Percentiles rank a stretch among this genome's conserved stretches.
Conservation (phyloP, 345 rosid species). For the Populus euphratica region DNA sequence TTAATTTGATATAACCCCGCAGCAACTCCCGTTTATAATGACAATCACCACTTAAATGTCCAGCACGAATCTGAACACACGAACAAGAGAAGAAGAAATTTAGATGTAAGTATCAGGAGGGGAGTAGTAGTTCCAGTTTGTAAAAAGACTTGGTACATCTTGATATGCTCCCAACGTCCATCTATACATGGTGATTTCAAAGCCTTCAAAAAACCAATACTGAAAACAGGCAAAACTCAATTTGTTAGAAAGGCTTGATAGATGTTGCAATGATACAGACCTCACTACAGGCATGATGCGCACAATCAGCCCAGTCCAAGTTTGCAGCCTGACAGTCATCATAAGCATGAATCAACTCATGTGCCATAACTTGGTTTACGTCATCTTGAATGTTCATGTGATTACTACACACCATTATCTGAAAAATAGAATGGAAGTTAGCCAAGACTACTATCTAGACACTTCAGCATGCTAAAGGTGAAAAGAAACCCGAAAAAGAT, state of each 20-base stretch:
- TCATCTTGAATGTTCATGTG: slow-evolving; percentile 70
- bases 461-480: background rate
- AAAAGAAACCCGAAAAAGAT: background rate
- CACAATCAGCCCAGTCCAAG: slow-evolving; percentile 80
- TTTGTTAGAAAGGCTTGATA: background rate
- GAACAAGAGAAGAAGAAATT: background rate
- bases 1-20: slow-evolving; percentile 68
- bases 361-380: slow-evolving; percentile 79
- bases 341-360: slow-evolving; percentile 85
- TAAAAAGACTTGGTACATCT: background rate
- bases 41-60: slow-evolving; percentile 89
- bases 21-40: slow-evolving; percentile 80
- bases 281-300: slow-evolving; percentile 98
- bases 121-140: background rate
- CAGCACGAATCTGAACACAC: slow-evolving; percentile 72
- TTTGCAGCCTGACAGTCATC: slow-evolving; percentile 87
- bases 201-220: background rate
- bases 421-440: slow-evolving; percentile 1
- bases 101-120: background rate
- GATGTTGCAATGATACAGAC: slow-evolving; percentile 32
- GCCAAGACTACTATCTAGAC: background rate
- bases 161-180: background rate
- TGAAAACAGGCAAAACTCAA: background rate
- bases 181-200: background rate
- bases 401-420: slow-evolving; percentile 85